A percentile compares a stretch with the other conserved stretches of the same genome.
phyloP scores from a whole-genome alignment of 2,329 filamentous ascomycete genomes.

The Verticillium nubilum region DNA sequence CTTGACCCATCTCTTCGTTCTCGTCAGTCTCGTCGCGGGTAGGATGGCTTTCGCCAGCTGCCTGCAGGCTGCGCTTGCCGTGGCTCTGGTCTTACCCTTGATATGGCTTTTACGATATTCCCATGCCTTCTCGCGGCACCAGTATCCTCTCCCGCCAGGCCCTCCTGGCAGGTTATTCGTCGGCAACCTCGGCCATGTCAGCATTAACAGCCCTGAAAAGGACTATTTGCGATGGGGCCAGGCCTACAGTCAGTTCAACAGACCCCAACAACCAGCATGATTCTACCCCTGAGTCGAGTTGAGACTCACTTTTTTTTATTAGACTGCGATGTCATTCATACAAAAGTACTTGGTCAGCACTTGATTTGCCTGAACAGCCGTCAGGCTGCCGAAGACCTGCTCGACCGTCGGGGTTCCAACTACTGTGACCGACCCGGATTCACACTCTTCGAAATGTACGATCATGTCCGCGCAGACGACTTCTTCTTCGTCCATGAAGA shows the following conservation, averaged over 20 bases:
- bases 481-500: background rate
- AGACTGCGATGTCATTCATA: constrained; percentile 25
- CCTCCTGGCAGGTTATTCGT: constrained; percentile 22
- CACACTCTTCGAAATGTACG: constrained; percentile 28
- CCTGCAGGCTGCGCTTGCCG: background rate
- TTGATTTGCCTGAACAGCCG: constrained; percentile 38
- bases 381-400: constrained; percentile 33
- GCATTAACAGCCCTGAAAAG: constrained; percentile 9
- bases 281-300: background rate
- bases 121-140: background rate
- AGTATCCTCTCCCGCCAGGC: constrained; percentile 9
- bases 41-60: background rate
- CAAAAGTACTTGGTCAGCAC: constrained; percentile 24
- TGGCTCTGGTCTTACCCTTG: background rate
- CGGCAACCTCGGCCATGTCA: constrained; percentile 31
- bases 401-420: constrained; percentile 38
- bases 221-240: constrained; percentile 12
- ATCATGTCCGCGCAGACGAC: background rate
- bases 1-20: background rate
- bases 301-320: background rate
- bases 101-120: background rate
- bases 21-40: background rate
- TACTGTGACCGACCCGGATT: constrained; percentile 41
- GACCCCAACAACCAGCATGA: background rate
- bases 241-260: constrained; percentile 48